phyloP scores from a whole-genome alignment of 2,329 filamentous ascomycete genomes.

The Exophiala spinifera region DNA sequence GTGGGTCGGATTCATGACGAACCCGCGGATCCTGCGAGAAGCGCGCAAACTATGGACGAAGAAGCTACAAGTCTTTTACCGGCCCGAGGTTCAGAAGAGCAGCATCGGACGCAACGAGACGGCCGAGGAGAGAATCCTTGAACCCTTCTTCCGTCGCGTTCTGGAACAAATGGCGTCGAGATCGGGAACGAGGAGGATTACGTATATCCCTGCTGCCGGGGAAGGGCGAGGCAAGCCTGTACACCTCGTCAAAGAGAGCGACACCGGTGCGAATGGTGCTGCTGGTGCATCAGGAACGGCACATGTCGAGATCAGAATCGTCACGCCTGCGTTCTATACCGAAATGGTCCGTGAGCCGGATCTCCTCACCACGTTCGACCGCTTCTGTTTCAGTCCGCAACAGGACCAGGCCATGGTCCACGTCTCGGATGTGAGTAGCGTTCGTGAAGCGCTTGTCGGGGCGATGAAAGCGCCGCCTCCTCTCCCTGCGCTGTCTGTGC shows the following conservation, averaged over 20 bases:
- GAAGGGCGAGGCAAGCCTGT: not conserved
- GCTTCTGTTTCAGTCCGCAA: slow-evolving; percentile 8
- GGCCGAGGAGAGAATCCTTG: slow-evolving; percentile 15
- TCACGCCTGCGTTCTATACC: slow-evolving; percentile 20
- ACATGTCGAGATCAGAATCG: slow-evolving; percentile 7
- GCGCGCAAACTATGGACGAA: slow-evolving; percentile 19
- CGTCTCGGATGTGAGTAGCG: slow-evolving; percentile 3
- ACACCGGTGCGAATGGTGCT: not conserved
- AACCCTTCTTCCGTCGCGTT: slow-evolving; percentile 11
- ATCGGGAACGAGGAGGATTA: not conserved
- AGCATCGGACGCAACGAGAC: slow-evolving; percentile 19
- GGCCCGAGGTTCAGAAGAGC: slow-evolving; percentile 16
- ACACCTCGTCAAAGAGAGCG: not conserved
- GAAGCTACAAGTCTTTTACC: slow-evolving; percentile 19
- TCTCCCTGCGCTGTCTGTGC: not conserved
- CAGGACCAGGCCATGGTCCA: slow-evolving; percentile 11
- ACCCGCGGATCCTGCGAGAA: slow-evolving; percentile 19
- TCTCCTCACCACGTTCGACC: slow-evolving; percentile 1
- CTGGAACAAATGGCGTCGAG: not conserved
- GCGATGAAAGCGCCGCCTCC: too few species aligned
- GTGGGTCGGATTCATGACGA: slow-evolving; percentile 25
- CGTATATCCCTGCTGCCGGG: slow-evolving; percentile 12
- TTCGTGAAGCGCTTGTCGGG: not conserved
- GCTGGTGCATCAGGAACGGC: not conserved
- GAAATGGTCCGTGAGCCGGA: slow-evolving; percentile 9